These are phyloP conservation scores for Aspergillus alliaceus DNA, from an alignment of 2,329 filamentous ascomycete genomes.

Conservation along the genomic window DNA sequence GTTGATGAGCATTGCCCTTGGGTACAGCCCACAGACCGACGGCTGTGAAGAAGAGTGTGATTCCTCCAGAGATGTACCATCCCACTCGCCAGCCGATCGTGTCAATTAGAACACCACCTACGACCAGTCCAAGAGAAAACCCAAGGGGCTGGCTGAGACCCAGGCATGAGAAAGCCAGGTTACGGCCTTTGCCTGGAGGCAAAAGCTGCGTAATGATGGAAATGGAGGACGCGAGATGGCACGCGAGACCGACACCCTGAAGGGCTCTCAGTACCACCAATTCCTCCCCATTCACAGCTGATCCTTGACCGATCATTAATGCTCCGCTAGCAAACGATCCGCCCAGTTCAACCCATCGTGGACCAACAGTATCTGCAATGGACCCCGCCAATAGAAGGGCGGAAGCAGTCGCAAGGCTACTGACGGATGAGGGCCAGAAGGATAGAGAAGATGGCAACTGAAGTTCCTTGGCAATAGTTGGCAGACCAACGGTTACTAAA, in stretches of 20 bases:
- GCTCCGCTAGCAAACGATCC: conserved; percentile 47
- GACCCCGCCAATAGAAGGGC: conserved; percentile 51
- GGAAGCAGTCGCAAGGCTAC: conserved; percentile 33
- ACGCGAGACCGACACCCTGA: conserved; percentile 47
- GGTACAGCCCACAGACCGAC: conserved; percentile 44
- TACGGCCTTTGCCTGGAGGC: conserved; percentile 48
- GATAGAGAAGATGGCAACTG: conserved; percentile 22
- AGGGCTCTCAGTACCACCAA: conserved; percentile 50
- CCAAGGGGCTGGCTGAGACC: conserved; percentile 54
- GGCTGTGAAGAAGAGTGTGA: conserved; percentile 43
- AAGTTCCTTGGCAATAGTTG: conserved; percentile 41
- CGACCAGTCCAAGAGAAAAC: conserved; percentile 51
- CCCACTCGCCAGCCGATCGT: conserved; percentile 54
- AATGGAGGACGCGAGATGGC: conserved; percentile 52
- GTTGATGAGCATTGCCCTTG: conserved; percentile 13
- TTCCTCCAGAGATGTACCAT: conserved; percentile 50
- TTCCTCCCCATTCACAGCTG: conserved; percentile 41
- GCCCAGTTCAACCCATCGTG: conserved; percentile 46
- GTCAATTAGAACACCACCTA: conserved; percentile 45
- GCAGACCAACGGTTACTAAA: conserved; percentile 44
- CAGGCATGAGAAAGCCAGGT: conserved; percentile 53
- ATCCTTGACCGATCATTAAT: conserved; percentile 48
- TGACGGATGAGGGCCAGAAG: conserved; percentile 31
- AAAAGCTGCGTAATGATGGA: conserved; percentile 51
- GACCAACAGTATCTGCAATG: conserved; percentile 53